Evolutionary conservation across 2,329 filamentous ascomycete species (phyloP), one percentile per base, ranked within the genome.

Genomic region (Penicillium sp.): DNA sequence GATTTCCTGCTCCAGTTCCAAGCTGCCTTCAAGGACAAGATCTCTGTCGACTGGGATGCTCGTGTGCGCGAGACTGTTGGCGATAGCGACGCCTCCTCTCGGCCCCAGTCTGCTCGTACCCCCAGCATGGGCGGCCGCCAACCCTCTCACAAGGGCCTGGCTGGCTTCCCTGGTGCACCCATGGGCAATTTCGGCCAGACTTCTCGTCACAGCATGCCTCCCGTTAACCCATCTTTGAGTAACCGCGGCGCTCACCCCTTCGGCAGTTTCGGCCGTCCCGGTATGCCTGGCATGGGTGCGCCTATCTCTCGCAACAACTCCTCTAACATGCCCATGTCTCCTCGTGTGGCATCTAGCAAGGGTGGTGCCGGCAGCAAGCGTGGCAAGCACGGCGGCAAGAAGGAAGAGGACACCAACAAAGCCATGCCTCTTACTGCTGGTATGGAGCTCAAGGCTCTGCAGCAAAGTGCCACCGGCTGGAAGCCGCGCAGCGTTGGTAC

Each of bases 1-100:
- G 89, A 89, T 69, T 99, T 99, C 82, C 81, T 99, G 78, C 83
- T 99, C 33, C 95, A 99, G 74, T 99, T 99, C 83, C 91, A 97
- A 79, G 86, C 86, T 69, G 92, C 96, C 19, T 99, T 97, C 80
- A 96, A 92, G 63, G 95, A 99, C 82, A 96, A 97, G 79, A 95
- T 95, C 14, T 96, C 92, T 0, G 78, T 93, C 44, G 94, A 98
- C 72, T 99, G 96, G 86, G 90, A 96, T 72, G 84, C 89, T 65
- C 93, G 95, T 71, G 88, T 99, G 61, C 84, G 94, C 84, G 88
- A 90, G 78, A 83, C 89, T 81, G 76, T 99, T 66, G 94, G 94
- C 58, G 93, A 96, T 65, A 82, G 82, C 58, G 81, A 85, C 11
- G 44, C 62, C 58, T 86, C 86, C 79, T 91, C 78, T 81, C 89